phyloP scores from a whole-genome alignment of 768 basidiomycete genomes.

The Russula vinacea region DNA sequence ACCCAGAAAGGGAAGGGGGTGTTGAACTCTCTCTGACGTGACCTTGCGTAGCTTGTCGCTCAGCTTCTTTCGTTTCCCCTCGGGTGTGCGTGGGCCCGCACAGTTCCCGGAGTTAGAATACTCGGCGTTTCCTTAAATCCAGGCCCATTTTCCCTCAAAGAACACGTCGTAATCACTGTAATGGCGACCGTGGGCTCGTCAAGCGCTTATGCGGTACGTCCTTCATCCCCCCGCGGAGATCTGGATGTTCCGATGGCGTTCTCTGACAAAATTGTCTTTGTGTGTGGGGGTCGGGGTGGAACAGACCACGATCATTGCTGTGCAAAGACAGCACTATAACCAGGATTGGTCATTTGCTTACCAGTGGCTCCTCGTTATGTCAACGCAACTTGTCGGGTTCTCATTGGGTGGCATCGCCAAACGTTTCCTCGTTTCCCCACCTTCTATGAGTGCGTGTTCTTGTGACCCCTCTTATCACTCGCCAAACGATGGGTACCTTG shows the following conservation, averaged over 20 bases:
- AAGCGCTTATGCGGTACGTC: slow-evolving; percentile 44
- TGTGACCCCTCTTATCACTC: not conserved
- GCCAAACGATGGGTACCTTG: not conserved
- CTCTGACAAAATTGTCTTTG: not conserved
- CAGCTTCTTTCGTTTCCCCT: slow-evolving; percentile 70
- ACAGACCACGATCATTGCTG: slow-evolving; percentile 66
- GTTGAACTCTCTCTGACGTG: not conserved
- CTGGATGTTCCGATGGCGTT: slow-evolving; percentile 3
- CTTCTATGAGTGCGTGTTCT: slow-evolving; percentile 44
- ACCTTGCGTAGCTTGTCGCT: slow-evolving; percentile 51
- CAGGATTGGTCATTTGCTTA: slow-evolving; percentile 49
- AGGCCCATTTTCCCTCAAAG: slow-evolving; percentile 71
- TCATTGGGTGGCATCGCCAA: slow-evolving; percentile 74
- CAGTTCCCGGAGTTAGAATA: slow-evolving; percentile 52
- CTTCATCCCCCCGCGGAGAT: not conserved
- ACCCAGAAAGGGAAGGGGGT: not conserved
- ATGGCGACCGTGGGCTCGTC: slow-evolving; percentile 43
- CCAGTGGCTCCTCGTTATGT: slow-evolving; percentile 77
- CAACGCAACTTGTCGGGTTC: slow-evolving; percentile 77
- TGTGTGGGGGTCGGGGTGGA: not conserved
- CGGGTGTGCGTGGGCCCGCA: slow-evolving; percentile 54
- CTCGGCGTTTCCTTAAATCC: slow-evolving; percentile 67
- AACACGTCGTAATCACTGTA: slow-evolving; percentile 44
- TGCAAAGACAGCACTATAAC: slow-evolving; percentile 67
- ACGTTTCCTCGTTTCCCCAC: slow-evolving; percentile 69